phyloP scores from a whole-genome alignment of 148 eudicot species.

The Simmondsia chinensis region DNA sequence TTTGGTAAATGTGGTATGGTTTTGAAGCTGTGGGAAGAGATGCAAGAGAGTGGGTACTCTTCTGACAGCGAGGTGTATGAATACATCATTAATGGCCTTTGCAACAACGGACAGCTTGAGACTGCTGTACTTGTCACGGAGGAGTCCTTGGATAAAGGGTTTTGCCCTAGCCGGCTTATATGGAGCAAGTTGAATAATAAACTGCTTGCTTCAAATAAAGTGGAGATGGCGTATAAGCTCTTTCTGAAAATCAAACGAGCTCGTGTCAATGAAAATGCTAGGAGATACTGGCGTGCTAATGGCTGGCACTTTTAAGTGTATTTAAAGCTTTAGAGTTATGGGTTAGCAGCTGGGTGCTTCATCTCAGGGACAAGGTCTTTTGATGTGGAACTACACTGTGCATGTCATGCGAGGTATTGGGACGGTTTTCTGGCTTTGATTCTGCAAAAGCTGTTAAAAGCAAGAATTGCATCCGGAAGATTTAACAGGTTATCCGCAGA shows the following conservation, averaged over 20 bases:
- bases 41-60: conserved; percentile 66
- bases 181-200: conserved; percentile 68
- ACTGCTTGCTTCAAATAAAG: conserved; percentile 51
- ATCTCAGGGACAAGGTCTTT: no score
- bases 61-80: conserved; percentile 77
- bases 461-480: no score
- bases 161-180: conserved; percentile 72
- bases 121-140: conserved; percentile 73
- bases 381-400: no score
- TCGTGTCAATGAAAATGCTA: conserved; percentile 60
- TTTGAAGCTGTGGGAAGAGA: conserved; percentile 70
- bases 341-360: no score
- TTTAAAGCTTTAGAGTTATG: no score
- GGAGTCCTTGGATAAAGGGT: conserved; percentile 61
- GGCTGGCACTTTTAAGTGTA: conserved; percentile 94
- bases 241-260: conserved; percentile 57
- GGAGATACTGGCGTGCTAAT: conserved; percentile 63
- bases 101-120: conserved; percentile 84
- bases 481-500: no score
- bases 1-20: conserved; percentile 93
- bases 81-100: conserved; percentile 68
- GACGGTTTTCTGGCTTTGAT: no score
- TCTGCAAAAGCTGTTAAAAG: no score
- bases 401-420: no score
- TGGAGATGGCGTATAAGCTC: conserved; percentile 65